phyloP scores from a whole-genome alignment of 2,329 filamentous ascomycete genomes.

The Calcarisporium arbuscula region DNA sequence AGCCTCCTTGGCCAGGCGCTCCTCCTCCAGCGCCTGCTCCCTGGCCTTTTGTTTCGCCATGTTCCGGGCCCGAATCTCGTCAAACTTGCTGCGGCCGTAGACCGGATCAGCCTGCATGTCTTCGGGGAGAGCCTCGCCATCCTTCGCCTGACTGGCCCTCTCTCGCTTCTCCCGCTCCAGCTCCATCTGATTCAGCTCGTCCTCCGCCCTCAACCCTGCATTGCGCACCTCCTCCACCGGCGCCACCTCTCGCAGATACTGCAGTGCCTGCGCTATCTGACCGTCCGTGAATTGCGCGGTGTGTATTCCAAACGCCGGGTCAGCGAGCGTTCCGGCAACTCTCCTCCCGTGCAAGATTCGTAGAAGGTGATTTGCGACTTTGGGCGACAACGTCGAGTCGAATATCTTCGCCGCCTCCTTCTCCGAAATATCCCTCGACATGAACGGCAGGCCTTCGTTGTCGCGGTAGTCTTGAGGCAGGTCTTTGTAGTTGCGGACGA shows the following conservation, averaged over 20 bases:
- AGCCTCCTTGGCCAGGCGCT: conserved; percentile 34
- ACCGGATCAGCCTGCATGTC: conserved; percentile 36
- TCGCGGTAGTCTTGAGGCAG: conserved; percentile 54
- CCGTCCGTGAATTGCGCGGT: conserved; percentile 36
- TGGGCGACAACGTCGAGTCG: conserved; percentile 36
- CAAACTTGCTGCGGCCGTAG: conserved; percentile 52
- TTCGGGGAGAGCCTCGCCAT: conserved; percentile 16
- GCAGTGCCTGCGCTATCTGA: conserved; percentile 41
- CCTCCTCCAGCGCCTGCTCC: conserved; percentile 36
- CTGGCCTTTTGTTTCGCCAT: conserved; percentile 42
- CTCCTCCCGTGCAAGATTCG: conserved; percentile 56
- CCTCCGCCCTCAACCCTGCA: conserved; percentile 55
- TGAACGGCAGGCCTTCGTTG: conserved; percentile 47
- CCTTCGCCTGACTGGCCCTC: conserved; percentile 11
- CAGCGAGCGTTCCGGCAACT: conserved; percentile 57
- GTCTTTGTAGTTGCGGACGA: conserved; percentile 49
- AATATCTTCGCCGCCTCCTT: conserved; percentile 44
- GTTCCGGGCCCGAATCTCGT: conserved; percentile 49
- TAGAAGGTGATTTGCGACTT: conserved; percentile 46
- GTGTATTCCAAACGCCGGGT: conserved; percentile 44
- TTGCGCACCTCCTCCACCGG: conserved; percentile 56
- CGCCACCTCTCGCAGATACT: conserved; percentile 47
- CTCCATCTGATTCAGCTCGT: conserved; percentile 52
- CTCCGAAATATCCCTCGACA: conserved; percentile 40
- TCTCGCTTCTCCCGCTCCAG: conserved; percentile 21